Base-by-base conservation (phyloP, 345 rosid species). In the Lepidium aucheri region DNA sequence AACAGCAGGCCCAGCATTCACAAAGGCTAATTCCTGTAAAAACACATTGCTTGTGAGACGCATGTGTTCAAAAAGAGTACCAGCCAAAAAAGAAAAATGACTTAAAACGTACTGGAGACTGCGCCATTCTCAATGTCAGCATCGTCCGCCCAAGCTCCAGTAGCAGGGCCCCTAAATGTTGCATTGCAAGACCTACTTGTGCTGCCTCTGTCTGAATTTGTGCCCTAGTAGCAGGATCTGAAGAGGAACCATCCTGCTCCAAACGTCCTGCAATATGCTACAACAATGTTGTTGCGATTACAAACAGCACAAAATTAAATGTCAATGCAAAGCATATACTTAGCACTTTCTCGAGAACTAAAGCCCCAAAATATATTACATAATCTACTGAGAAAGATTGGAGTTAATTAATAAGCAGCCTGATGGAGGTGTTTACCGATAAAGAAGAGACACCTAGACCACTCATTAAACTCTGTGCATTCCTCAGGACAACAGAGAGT, bases 121-220 rank as follows among this genome's bases (percentile, higher is more conserved):
- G 81, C 73, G 90, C 86, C 96, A 88, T 82, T 17, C 86, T 90
- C 84, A 93, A 59, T 2, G 90, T 82, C 78, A 90, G 74, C 45
- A 90, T 80, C 8, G 90, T 83, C 47, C 99, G 92, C 39, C 99
- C 99, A 77, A 94, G 94, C 89, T 94, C 99, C 67, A 90, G 80
- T 63, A 94, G 78, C 42, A 94, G 87, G 50, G 99, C 86, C 59
- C 96, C 99, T 56, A 90, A 59, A 77, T 90, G 90, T 70, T 86
- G 97, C 95, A 87, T 82, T 49, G 88, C 83, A 62, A 84, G 77
- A 40, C 99, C 97, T 45, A 74, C 76, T 69, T 78, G 90, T 39
- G 74, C 72, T 32, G 93, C 77, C 78, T 94, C 97, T 36, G 88
- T 36, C 82, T 88, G 96, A 63, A 94, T 80, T 75, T 84, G 93